phyloP scores from a whole-genome alignment of 495 filamentous ascomycete genomes.

The Aspergillus nidulans region DNA sequence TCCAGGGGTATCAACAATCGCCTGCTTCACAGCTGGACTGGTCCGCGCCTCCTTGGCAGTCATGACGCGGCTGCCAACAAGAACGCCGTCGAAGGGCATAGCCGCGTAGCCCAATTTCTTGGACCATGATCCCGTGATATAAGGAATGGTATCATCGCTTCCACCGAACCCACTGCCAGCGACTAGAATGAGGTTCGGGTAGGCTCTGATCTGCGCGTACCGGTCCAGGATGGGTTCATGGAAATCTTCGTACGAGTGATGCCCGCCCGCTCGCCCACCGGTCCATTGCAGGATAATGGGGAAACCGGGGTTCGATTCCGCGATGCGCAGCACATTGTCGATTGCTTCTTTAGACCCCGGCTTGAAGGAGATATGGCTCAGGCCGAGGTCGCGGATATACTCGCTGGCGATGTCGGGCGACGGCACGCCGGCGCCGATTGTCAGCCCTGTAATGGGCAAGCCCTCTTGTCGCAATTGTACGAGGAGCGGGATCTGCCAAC shows the following conservation, averaged over 20 bases:
- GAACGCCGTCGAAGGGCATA: slow-evolving; percentile 89
- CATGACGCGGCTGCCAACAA: slow-evolving; percentile 92
- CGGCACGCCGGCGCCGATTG: slow-evolving; percentile 89
- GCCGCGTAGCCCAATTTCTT: slow-evolving; percentile 77
- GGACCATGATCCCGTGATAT: slow-evolving; percentile 87
- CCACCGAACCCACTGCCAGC: slow-evolving; percentile 92
- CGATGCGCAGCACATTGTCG: slow-evolving; percentile 84
- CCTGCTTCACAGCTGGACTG: slow-evolving; percentile 85
- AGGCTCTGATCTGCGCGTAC: slow-evolving; percentile 78
- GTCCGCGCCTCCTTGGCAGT: slow-evolving; percentile 92
- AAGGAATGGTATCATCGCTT: slow-evolving; percentile 86
- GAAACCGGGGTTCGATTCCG: slow-evolving; percentile 82
- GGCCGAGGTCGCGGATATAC: slow-evolving; percentile 82
- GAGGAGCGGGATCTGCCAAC: slow-evolving; percentile 92
- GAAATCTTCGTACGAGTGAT: slow-evolving; percentile 95
- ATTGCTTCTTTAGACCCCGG: slow-evolving; percentile 87
- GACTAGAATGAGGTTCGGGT: slow-evolving; percentile 79
- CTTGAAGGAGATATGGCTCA: slow-evolving; percentile 94
- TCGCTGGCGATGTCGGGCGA: slow-evolving; percentile 90
- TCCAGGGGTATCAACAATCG: slow-evolving; percentile 85
- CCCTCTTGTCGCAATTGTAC: slow-evolving; percentile 78
- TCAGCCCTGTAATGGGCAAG: slow-evolving; percentile 88
- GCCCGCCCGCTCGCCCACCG: slow-evolving; percentile 86
- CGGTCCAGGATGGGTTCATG: slow-evolving; percentile 85
- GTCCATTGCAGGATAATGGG: slow-evolving; percentile 93